phyloP scores from a whole-genome alignment of 768 basidiomycete genomes.

The Termitomyces sp. region DNA sequence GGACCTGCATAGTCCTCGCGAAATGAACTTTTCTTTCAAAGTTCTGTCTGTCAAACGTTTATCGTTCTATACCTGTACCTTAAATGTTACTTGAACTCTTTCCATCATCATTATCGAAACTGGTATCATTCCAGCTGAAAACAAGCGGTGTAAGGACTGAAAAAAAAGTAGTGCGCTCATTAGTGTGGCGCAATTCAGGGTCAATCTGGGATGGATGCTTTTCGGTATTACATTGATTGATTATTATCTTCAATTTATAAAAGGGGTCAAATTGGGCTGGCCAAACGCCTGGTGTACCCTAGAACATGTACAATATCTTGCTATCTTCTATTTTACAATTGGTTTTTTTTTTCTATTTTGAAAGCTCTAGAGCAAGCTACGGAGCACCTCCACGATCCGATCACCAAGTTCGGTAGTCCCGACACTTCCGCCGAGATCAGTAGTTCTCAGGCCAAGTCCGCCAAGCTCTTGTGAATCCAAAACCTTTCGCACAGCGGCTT shows the following conservation, averaged over 20 bases:
- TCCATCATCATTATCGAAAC: too few relatives aligned
- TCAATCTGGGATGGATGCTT: neutral
- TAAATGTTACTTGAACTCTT: neutral
- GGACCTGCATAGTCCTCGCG: slow-evolving; percentile 62
- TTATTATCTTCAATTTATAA: neutral
- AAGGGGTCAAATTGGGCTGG: too few relatives aligned
- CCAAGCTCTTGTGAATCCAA: slow-evolving; percentile 67
- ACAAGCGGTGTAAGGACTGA: too few relatives aligned
- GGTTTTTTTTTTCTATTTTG: neutral
- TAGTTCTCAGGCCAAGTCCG: slow-evolving; percentile 75
- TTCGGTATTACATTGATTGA: neutral
- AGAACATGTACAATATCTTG: neutral
- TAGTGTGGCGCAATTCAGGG: neutral
- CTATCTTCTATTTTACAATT: slow-evolving; percentile 1
- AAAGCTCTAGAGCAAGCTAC: slow-evolving; percentile 39
- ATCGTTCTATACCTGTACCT: neutral
- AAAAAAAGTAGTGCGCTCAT: too few relatives aligned
- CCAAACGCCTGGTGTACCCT: neutral
- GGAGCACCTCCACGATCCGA: slow-evolving; percentile 69
- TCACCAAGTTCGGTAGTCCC: slow-evolving; percentile 81
- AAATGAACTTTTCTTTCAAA: slow-evolving; percentile 24
- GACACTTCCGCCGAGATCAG: slow-evolving; percentile 79
- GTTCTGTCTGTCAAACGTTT: neutral
- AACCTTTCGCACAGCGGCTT: slow-evolving; percentile 85
- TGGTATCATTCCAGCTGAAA: too few relatives aligned